Evolutionary conservation across 2,329 filamentous ascomycete genomes (phyloP), one percentile per base, ranked within the genome.

Genomic region (Verticillium alfalfae): DNA sequence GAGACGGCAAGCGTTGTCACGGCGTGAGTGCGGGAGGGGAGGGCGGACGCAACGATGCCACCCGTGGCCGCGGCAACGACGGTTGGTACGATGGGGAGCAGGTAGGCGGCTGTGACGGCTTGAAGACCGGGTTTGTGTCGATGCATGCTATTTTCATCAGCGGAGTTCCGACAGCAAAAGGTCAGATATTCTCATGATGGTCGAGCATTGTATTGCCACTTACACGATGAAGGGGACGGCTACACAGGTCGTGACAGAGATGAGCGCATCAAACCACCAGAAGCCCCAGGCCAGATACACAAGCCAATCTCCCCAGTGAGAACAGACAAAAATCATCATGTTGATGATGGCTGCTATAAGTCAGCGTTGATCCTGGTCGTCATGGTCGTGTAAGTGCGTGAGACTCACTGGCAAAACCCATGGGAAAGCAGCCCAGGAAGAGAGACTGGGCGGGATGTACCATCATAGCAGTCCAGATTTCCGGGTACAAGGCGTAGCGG

Each of bases 371-470:
- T 26, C n/a, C n/a, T 13, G 18, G 9, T 26, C 9, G 22, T 49
- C 8, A 9, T 26, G 8, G 9, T 8, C 8, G 9, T 12, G n/a
- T 34, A 9, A 8, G 22, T 15, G 8, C 9, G 41, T 12, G 39
- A 36, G 26, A 70, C 72, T 63, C 64, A 77, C 75, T 90, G 0
- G 86, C 84, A 62, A 91, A 81, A 0, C 81, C 87, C 85, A 91
- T 90, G 0, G 88, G 88, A 37, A 89, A 81, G 0, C 86, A 88
- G 0, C 84, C 88, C 3, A 92, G 74, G 66, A 91, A 92, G 60
- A 92, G 78, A 1, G 84, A 87, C 68, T 92, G 86, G 1, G 81
- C 82, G 0, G 86, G 87, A 69, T 92, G 86, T 2, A 77, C 75
- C 39, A 91, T 81, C 88, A 92, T 89, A 16, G 82, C 84, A 0